These are phyloP conservation scores for Periconia digitata DNA, from an alignment of 2,329 filamentous ascomycete species.

Conservation along the genomic window DNA sequence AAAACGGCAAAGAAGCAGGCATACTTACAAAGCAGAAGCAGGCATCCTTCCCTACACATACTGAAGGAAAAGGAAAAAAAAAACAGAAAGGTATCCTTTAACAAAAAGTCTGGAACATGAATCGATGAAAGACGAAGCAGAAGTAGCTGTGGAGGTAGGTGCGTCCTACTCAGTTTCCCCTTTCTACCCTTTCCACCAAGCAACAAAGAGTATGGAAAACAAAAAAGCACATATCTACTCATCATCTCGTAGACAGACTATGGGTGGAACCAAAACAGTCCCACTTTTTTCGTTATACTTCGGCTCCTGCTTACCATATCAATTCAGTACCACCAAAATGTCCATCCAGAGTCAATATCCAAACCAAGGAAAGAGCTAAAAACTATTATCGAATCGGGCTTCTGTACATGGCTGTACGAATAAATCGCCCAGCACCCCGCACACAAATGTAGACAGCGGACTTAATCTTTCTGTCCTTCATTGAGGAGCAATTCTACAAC, in stretches of 20 bases:
- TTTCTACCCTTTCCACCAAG: neutral
- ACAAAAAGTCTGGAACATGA: slow-evolving; percentile 3
- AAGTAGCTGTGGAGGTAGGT: neutral
- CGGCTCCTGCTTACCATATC: too few species aligned
- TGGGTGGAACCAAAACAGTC: too few species aligned
- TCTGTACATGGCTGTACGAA: neutral
- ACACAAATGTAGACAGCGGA: neutral
- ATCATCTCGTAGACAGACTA: too few species aligned
- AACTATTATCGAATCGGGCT: neutral
- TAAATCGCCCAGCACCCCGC: neutral
- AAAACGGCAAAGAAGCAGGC: too few species aligned
- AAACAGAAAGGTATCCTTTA: slow-evolving; percentile 10
- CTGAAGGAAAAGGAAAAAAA: neutral
- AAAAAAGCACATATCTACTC: too few species aligned
- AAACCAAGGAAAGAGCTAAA: neutral
- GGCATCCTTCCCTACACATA: too few species aligned
- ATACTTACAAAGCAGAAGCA: too few species aligned
- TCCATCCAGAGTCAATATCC: neutral
- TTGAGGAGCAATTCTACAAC: slow-evolving; percentile 92
- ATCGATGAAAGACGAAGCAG: neutral
- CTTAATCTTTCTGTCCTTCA: slow-evolving; percentile 70
- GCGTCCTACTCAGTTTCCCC: neutral
- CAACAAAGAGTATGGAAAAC: neutral
- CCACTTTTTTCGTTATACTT: too few species aligned
- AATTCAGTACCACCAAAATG: too few species aligned